phyloP scores from a whole-genome alignment of 768 basidiomycete genomes.

The Pleurotus cornucopiae region DNA sequence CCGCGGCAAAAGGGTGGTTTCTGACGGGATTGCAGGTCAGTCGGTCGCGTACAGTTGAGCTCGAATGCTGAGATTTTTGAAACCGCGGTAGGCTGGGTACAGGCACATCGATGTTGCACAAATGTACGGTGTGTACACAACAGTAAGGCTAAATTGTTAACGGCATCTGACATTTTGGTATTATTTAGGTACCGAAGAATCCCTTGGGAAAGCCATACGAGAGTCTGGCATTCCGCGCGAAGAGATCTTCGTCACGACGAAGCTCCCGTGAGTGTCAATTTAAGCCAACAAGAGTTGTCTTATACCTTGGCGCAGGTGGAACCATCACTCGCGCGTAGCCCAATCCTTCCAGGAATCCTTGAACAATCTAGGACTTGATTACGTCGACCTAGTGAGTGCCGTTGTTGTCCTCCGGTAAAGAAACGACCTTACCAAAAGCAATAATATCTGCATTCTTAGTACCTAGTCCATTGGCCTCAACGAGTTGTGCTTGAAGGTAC shows the following conservation, averaged over 20 bases:
- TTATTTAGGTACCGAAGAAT: constrained; percentile 31
- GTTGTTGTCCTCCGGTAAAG: constrained; percentile 11
- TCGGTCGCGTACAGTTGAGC: not conserved
- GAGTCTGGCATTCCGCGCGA: constrained; percentile 45
- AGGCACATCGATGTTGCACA: constrained; percentile 40
- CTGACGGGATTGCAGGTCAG: constrained; percentile 33
- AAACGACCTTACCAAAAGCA: not conserved
- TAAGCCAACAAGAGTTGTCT: not conserved
- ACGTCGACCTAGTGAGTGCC: constrained; percentile 36
- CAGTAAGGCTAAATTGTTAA: too few species aligned
- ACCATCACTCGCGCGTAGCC: constrained; percentile 32
- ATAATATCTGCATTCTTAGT: constrained; percentile 21
- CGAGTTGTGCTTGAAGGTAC: constrained; percentile 25
- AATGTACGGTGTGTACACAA: constrained; percentile 22
- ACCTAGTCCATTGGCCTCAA: constrained; percentile 50
- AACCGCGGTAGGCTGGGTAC: constrained; percentile 29
- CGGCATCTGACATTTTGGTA: not conserved
- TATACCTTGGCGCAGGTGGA: constrained; percentile 21
- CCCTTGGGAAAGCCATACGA: constrained; percentile 40
- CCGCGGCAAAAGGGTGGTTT: constrained; percentile 33
- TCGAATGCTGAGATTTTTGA: not conserved
- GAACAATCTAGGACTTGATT: constrained; percentile 33
- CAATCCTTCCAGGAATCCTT: constrained; percentile 39
- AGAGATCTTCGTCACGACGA: constrained; percentile 47
- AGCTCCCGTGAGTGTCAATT: constrained; percentile 30